Evolutionary conservation across 306 rosid genomes (phyloP), one percentile per base, ranked within the genome.

Genomic region (Erythrophleum fordii): DNA sequence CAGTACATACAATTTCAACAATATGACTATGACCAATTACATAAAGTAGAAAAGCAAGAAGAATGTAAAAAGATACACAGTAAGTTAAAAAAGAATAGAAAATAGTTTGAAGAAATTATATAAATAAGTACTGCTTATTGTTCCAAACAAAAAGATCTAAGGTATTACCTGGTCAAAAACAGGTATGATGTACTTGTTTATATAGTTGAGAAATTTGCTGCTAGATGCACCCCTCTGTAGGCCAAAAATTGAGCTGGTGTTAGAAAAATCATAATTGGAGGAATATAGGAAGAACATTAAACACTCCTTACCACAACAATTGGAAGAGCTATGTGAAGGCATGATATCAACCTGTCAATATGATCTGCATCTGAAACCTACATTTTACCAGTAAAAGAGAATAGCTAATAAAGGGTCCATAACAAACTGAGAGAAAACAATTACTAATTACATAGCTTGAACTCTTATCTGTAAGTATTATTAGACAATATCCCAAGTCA

Each of bases 351-450:
- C 85, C 98, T 88, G 83, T 93, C 98, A 72, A 93, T 93, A 83
- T 93, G 99, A 80, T 93, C 99, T 39, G 89, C 97, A 87, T 96
- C 99, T 56, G 91, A 69, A 73, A 91, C 97, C 99, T 96, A 92
- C 85, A 82, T 82, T 66, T 75, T 73, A 73, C 79, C 81, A 60
- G 67, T 68, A 68, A 67, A 62, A 12, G 34, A 55, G 45, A 73
- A 35, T 31, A 31, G 59, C 6, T 52, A 31, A 5, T 3, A 73
- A 45, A 26, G 8, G 20, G 46, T 25, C 71, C 77, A 67, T 49
- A 79, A 58, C 29, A 49, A 51, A 22, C 52, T 14, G 23, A 67
- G 22, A 42, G 44, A 39, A 25, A 25, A 45, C 20, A 53, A 70
- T 46, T 9, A 70, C 52, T 67, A 12, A 42, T 13, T 12, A 12